Evolutionary conservation across 169 alveolate genomes (phyloP), one percentile per base, ranked within the genome.

Genomic region (Plasmodium coatneyi): DNA sequence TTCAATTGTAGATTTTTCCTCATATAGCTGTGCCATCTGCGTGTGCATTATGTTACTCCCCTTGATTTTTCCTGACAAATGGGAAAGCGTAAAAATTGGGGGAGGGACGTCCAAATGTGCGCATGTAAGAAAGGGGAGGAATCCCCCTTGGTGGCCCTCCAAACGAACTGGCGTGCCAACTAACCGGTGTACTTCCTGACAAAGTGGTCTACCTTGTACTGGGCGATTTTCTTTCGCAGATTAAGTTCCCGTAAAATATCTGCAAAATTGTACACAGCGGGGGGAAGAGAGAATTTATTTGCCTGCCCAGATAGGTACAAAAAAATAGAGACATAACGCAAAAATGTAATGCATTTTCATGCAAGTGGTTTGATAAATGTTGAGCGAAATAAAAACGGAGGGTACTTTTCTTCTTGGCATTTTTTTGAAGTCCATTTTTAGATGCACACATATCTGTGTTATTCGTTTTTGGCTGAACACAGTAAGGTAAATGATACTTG

Each of bases 391-490:
- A 4, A 66, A 66, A 66, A 66, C 4, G 36, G 22, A 36, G 56
- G 25, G 74, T 83, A 72, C 84, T 84, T 84, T 84, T 39, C 19
- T 84, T 84, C 70, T 60, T 72, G 25, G 28, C 80, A 46, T 84
- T 72, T 76, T 72, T 71, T 60, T 72, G 81, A 41, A 22, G 16
- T 25, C 34, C 41, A n/a, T 71, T 83, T 71, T 84, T 76, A 1
- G 54, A 30, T 46, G 41, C 32, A 71, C 92, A 84, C 6, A 72
- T 46, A 36, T 84, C 56, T 3, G 92, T 84, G 92, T 84, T 84
- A 34, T 84, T 84, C 19, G 92, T 84, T 72, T 84, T 84, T 41
- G 92, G 92, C 41, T 84, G 92, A 36, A 84, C 66, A 71, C 92
- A 84, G 78, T 72, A 84, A 72, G 92, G 92, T 72, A 84, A 84